Percentiles rank a stretch among this genome's conserved stretches.
Evolutionary conservation across 1,284 basidiomycete species (phyloP).

Genomic region (Sanghuangporus baumii): DNA sequence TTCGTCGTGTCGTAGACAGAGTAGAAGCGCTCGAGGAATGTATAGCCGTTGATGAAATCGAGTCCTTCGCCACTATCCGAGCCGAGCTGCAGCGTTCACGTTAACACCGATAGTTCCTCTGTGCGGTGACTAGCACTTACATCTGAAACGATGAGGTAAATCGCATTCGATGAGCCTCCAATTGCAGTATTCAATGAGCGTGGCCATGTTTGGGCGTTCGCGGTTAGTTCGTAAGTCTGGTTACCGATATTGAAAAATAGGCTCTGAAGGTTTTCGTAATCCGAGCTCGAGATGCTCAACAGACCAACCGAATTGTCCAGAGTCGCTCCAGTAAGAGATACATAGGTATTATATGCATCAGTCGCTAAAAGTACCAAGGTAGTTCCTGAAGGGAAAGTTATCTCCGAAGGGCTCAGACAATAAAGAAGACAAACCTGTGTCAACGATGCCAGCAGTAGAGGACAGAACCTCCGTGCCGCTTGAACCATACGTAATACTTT

Average conservation of each 20-base stretch:
- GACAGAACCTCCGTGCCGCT: slow-evolving; percentile 14
- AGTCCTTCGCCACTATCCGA: slow-evolving; percentile 18
- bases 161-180: slow-evolving; percentile 11
- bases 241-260: slow-evolving; percentile 20
- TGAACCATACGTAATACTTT: slow-evolving; percentile 25
- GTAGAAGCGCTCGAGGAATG: slow-evolving; percentile 25
- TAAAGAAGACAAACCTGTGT: slow-evolving; percentile 16
- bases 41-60: slow-evolving; percentile 29
- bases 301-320: slow-evolving; percentile 19
- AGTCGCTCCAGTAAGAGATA: slow-evolving; percentile 14
- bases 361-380: slow-evolving; percentile 18
- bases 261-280: slow-evolving; percentile 18
- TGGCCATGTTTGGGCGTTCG: slow-evolving; percentile 20
- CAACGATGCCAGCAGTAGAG: slow-evolving; percentile 23
- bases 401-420: background rate
- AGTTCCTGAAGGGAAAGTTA: slow-evolving; percentile 11
- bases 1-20: slow-evolving; percentile 30
- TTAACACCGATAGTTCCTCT: background rate
- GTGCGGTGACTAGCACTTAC: background rate
- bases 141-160: slow-evolving; percentile 19
- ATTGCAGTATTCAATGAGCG: slow-evolving; percentile 17
- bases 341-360: slow-evolving; percentile 18
- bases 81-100: slow-evolving; percentile 20
- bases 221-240: slow-evolving; percentile 17
- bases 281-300: slow-evolving; percentile 11